phyloP scores from a whole-genome alignment of 129 eudicot genomes.

The Artemisia argyi region DNA sequence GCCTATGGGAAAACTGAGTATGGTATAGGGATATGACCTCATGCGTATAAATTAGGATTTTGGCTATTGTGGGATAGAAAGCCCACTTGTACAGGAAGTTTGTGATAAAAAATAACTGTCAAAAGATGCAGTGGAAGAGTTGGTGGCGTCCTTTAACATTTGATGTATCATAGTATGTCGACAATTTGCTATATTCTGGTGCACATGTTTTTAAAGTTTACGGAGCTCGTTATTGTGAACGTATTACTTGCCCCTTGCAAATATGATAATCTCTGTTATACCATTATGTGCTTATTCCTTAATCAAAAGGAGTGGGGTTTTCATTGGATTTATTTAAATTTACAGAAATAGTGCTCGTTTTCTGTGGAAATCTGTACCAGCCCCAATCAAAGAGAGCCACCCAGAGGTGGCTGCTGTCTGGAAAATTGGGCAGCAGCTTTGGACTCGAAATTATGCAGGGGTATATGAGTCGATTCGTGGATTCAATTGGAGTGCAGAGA shows the following conservation, averaged over 20 bases:
- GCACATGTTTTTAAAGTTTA: too few relatives aligned
- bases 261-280: too few relatives aligned
- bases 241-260: too few relatives aligned
- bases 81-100: too few relatives aligned
- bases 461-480: slow-evolving; percentile 78
- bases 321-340: slow-evolving; percentile 3
- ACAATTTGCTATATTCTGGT: too few relatives aligned
- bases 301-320: background rate
- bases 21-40: background rate
- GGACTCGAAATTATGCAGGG: slow-evolving; percentile 82
- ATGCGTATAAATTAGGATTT: too few relatives aligned
- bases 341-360: slow-evolving; percentile 91
- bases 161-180: background rate
- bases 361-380: slow-evolving; percentile 76
- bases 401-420: slow-evolving; percentile 79
- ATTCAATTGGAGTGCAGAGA: slow-evolving; percentile 77
- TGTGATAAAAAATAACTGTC: too few relatives aligned
- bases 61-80: background rate
- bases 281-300: too few relatives aligned
- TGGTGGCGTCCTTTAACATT: background rate
- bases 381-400: slow-evolving; percentile 56
- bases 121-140: background rate
- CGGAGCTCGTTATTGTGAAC: too few relatives aligned
- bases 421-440: slow-evolving; percentile 87
- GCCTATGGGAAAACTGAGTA: slow-evolving; percentile 3